Conservation (phyloP, 2,329 filamentous ascomycete genomes). For the Trichoderma brevicompactum region DNA sequence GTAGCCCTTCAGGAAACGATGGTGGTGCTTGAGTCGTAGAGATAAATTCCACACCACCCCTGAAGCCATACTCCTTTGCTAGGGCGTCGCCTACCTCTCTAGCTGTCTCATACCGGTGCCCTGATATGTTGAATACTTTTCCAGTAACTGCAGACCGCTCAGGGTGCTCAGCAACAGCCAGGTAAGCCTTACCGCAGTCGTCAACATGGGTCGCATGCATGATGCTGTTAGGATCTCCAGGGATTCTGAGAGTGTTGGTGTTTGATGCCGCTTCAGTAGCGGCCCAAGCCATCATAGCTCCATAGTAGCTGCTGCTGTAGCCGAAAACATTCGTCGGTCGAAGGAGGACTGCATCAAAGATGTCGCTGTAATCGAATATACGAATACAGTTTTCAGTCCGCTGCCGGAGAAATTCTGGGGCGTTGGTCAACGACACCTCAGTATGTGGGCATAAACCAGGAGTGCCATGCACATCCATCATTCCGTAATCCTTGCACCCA, state of each 20-base stretch:
- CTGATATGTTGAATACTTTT: constrained; percentile 53
- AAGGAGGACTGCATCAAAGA: constrained; percentile 50
- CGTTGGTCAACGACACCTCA: constrained; percentile 47
- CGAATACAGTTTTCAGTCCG: constrained; percentile 42
- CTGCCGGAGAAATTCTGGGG: constrained; percentile 34
- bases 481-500: constrained; percentile 57
- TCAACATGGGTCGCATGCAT: constrained; percentile 55
- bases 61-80: constrained; percentile 47
- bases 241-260: constrained; percentile 39
- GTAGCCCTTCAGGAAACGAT: constrained; percentile 27
- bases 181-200: constrained; percentile 54
- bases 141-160: constrained; percentile 39
- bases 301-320: constrained; percentile 50
- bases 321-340: constrained; percentile 55
- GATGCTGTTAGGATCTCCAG: constrained; percentile 43
- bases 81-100: constrained; percentile 46
- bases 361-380: constrained; percentile 45
- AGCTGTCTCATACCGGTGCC: constrained; percentile 49
- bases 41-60: constrained; percentile 38
- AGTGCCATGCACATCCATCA: constrained; percentile 41
- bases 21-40: constrained; percentile 30
- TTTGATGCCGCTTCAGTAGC: constrained; percentile 33
- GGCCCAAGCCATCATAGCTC: constrained; percentile 45
- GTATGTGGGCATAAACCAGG: constrained; percentile 47
- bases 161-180: constrained; percentile 49